phyloP scores from a whole-genome alignment of 805 yeast genomes.

The Lipomyces yamanashiensis region DNA sequence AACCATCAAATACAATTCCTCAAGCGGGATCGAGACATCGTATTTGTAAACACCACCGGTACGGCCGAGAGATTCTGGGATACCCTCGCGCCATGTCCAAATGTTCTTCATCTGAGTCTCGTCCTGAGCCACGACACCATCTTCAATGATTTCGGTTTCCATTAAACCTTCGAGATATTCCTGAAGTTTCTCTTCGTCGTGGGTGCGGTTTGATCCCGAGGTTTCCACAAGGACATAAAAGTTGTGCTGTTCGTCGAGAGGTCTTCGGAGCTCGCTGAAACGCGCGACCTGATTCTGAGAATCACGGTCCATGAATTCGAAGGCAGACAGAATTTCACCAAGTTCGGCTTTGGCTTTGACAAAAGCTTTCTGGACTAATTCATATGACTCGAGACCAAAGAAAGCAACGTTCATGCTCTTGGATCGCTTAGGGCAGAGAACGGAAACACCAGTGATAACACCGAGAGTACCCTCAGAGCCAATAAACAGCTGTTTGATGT shows the following conservation, averaged over 20 bases:
- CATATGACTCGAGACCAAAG: slow-evolving; percentile 78
- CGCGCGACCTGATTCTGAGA: slow-evolving; percentile 62
- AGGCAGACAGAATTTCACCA: slow-evolving; percentile 86
- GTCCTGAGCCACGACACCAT: slow-evolving; percentile 96
- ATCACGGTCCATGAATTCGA: slow-evolving; percentile 90
- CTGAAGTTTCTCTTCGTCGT: slow-evolving; percentile 89
- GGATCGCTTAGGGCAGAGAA: slow-evolving; percentile 88
- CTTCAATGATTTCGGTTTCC: slow-evolving; percentile 83
- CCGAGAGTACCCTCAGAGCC: slow-evolving; percentile 96
- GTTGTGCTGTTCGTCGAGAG: slow-evolving; percentile 72
- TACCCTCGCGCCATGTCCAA: slow-evolving; percentile 96
- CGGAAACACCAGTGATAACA: slow-evolving; percentile 84
- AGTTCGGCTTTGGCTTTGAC: slow-evolving; percentile 76
- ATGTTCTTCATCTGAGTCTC: slow-evolving; percentile 80
- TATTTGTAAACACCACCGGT: slow-evolving; percentile 97
- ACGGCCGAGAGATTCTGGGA: slow-evolving; percentile 84
- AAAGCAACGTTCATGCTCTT: slow-evolving; percentile 85
- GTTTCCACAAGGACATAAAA: slow-evolving; percentile 93
- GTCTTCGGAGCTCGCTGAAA: slow-evolving; percentile 65
- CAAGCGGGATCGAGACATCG: slow-evolving; percentile 89
- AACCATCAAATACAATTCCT: slow-evolving; percentile 79
- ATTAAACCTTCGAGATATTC: slow-evolving; percentile 79
- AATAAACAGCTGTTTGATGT: slow-evolving; percentile 86
- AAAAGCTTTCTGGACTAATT: slow-evolving; percentile 82
- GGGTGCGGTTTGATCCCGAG: slow-evolving; percentile 91